Evolutionary conservation across 495 filamentous ascomycete genomes (phyloP).

Genomic region (Hypomontagnella submonticulosa): DNA sequence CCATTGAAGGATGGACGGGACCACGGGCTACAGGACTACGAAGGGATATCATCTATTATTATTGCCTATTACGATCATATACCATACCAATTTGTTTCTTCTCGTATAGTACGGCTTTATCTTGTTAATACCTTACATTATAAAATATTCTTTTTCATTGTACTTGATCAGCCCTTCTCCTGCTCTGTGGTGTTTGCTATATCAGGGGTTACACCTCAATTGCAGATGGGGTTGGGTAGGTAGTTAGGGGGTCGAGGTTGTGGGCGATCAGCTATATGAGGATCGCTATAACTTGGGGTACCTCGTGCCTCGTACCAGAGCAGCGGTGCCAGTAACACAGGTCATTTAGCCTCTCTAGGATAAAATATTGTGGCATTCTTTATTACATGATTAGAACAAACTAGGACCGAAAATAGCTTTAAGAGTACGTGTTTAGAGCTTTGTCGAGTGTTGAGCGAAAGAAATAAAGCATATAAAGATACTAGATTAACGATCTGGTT

Average conservation of each 20-base stretch:
- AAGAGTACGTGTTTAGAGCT: too few species aligned
- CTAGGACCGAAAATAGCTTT: too few species aligned
- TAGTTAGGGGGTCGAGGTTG: not conserved
- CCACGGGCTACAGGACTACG: not conserved
- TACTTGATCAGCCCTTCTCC: not conserved
- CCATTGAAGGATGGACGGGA: not conserved
- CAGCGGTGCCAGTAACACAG: too few species aligned
- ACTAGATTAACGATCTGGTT: too few species aligned
- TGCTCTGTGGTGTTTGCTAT: not conserved
- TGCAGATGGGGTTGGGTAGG: too few species aligned
- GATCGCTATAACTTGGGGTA: not conserved
- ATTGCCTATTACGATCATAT: not conserved
- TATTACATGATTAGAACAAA: too few species aligned
- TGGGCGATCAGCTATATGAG: conserved; percentile 13
- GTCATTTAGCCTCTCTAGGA: too few species aligned
- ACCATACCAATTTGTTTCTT: conserved; percentile 22
- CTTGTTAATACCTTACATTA: conserved; percentile 27
- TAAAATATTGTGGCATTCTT: too few species aligned
- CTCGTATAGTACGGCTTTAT: conserved; percentile 12
- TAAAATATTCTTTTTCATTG: conserved; percentile 5
- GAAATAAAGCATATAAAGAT: too few species aligned
- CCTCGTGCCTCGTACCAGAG: too few species aligned
- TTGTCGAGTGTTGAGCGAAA: too few species aligned
- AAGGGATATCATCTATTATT: conserved; percentile 23
- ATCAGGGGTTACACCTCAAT: too few species aligned